A percentile compares a stretch with the other conserved stretches of the same genome.
Conservation (phyloP, 129 eudicot genomes). For the Ambrosia trifida region DNA sequence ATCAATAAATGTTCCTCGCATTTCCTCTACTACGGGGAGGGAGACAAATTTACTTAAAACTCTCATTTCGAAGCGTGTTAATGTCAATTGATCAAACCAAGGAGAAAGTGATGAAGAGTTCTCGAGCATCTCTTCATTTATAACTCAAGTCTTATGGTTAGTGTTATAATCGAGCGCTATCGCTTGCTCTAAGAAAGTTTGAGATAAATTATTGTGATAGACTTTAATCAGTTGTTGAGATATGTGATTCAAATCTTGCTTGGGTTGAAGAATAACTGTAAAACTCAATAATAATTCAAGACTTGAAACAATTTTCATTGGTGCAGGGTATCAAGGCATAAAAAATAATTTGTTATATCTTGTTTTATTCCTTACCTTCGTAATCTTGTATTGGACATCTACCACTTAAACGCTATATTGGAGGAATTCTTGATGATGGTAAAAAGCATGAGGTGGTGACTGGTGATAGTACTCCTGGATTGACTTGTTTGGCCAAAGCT, state of each 20-base stretch:
- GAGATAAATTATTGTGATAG: conserved; percentile 32
- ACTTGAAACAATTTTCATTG: conserved; percentile 30
- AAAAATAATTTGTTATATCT: conserved; percentile 38
- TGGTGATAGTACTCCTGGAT: background rate
- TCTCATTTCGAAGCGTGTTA: conserved; percentile 43
- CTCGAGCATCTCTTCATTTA: conserved; percentile 35
- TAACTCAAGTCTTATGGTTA: conserved; percentile 29
- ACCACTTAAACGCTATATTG: background rate
- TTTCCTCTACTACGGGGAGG: background rate
- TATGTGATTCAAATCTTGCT: conserved; percentile 37
- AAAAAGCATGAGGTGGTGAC: background rate
- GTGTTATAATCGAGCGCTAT: conserved; percentile 33
- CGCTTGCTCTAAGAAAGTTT: conserved; percentile 32
- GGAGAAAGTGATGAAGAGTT: conserved; percentile 22
- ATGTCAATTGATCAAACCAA: conserved; percentile 44
- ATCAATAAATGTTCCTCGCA: background rate
- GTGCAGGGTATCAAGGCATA: conserved; percentile 27
- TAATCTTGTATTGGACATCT: background rate
- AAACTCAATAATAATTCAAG: conserved; percentile 36
- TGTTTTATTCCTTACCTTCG: conserved; percentile 35
- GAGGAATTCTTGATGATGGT: background rate
- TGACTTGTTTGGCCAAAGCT: background rate
- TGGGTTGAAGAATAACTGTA: conserved; percentile 31
- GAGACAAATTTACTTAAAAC: conserved; percentile 29
- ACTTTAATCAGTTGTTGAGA: conserved; percentile 31